Evolutionary conservation across 805 yeast species (phyloP).

Genomic region (Myxozyma melibiosi): DNA sequence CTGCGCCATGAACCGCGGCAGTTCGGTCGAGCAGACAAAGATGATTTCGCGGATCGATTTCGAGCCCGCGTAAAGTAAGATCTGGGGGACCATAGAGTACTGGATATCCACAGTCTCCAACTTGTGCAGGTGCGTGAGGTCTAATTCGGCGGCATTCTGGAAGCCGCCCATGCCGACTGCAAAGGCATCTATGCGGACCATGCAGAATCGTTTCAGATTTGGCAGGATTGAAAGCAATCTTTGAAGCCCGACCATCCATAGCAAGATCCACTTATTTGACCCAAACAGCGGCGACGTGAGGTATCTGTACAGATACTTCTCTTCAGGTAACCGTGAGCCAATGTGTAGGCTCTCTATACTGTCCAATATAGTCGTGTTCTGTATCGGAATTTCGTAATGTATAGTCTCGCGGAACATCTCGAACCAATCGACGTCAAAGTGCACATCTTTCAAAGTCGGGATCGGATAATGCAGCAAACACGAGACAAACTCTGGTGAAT

Average conservation of each 20-base stretch:
- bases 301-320: slow-evolving; percentile 16
- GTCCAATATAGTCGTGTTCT: not conserved
- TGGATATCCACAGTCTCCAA: slow-evolving; percentile 11
- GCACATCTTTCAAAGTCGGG: not conserved
- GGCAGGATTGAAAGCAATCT: slow-evolving; percentile 11
- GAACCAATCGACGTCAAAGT: slow-evolving; percentile 20
- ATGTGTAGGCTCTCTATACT: slow-evolving; percentile 11
- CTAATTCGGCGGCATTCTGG: slow-evolving; percentile 15
- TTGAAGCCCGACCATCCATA: slow-evolving; percentile 20
- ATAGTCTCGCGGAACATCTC: slow-evolving; percentile 18
- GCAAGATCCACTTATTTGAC: slow-evolving; percentile 20
- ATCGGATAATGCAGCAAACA: not conserved
- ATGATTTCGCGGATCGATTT: not conserved
- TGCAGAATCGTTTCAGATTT: slow-evolving; percentile 1
- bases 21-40: slow-evolving; percentile 23
- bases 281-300: slow-evolving; percentile 24
- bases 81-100: slow-evolving; percentile 26
- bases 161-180: slow-evolving; percentile 22
- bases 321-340: slow-evolving; percentile 12
- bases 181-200: slow-evolving; percentile 23
- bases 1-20: slow-evolving; percentile 16
- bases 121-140: slow-evolving; percentile 10
- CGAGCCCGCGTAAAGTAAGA: slow-evolving; percentile 8
- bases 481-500: slow-evolving; percentile 12
- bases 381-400: slow-evolving; percentile 11